These are phyloP conservation scores for Sporothrix mexicana DNA, from an alignment of 2,329 filamentous ascomycete genomes.

Conservation along the genomic window DNA sequence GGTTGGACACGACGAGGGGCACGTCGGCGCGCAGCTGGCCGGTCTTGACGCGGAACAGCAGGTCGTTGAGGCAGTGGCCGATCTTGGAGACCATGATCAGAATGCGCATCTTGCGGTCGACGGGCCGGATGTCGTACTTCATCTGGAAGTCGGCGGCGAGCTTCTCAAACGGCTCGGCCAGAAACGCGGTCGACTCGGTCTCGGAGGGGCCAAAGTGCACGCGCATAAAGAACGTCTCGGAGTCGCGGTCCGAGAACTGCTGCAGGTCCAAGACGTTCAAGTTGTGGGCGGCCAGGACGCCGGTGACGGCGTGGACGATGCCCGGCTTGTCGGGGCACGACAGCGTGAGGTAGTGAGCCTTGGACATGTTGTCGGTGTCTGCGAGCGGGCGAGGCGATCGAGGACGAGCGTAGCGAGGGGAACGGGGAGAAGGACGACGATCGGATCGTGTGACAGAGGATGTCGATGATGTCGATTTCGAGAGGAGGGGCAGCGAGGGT, in stretches of 20 bases:
- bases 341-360: conserved; percentile 74
- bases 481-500: not conserved
- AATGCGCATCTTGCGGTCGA: conserved; percentile 72
- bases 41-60: conserved; percentile 75
- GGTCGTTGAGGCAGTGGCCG: conserved; percentile 71
- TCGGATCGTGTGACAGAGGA: not conserved
- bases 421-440: not conserved
- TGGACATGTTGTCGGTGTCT: conserved; percentile 46
- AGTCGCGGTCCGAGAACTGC: conserved; percentile 79
- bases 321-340: conserved; percentile 84
- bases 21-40: conserved; percentile 74
- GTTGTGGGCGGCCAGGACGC: conserved; percentile 72
- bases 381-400: not conserved
- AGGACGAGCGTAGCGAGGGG: no score
- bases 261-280: conserved; percentile 85
- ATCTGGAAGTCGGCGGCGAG: conserved; percentile 69
- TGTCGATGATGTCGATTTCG: no score
- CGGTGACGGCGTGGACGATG: conserved; percentile 84
- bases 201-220: conserved; percentile 75
- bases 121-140: conserved; percentile 73
- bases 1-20: conserved; percentile 81
- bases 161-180: conserved; percentile 62
- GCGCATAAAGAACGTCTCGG: conserved; percentile 84
- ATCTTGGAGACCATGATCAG: conserved; percentile 92
- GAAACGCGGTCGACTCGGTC: conserved; percentile 55